Conservation (phyloP, 768 basidiomycete genomes). For the Amanita exitialis region DNA sequence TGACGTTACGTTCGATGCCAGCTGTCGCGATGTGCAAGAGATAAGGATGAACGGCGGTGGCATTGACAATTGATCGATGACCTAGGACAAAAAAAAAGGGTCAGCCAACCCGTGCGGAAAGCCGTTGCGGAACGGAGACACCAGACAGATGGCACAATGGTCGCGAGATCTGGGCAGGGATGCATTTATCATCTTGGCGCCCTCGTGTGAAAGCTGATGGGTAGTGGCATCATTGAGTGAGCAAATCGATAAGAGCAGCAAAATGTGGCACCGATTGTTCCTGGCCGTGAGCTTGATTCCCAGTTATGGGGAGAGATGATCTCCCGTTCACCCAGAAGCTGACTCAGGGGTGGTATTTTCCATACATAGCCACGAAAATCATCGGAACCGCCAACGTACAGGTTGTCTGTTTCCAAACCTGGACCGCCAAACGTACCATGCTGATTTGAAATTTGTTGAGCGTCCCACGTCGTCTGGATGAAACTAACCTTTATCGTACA, state of each 20-base stretch:
- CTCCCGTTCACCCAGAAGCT: constrained; percentile 33
- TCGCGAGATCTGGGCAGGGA: constrained; percentile 54
- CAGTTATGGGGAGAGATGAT: constrained; percentile 38
- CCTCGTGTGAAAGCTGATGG: constrained; percentile 36
- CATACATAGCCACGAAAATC: constrained; percentile 76
- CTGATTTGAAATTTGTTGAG: constrained; percentile 21
- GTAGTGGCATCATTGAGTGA: background rate
- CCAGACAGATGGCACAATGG: constrained; percentile 56
- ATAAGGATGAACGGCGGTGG: constrained; percentile 60
- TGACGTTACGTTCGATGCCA: constrained; percentile 62
- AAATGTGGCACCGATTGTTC: constrained; percentile 25
- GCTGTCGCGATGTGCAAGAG: constrained; percentile 57
- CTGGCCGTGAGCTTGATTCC: constrained; percentile 22
- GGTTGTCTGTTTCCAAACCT: constrained; percentile 38
- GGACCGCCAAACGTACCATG: constrained; percentile 70
- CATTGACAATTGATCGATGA: constrained; percentile 73
- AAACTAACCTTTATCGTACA: constrained; percentile 72
- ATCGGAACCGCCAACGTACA: constrained; percentile 74
- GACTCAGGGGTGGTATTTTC: constrained; percentile 48
- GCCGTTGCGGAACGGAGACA: constrained; percentile 13
- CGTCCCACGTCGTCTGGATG: background rate
- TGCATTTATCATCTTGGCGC: constrained; percentile 27
- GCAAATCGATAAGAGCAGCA: background rate
- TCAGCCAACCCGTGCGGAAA: background rate
- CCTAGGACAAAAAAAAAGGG: constrained; percentile 24